phyloP scores from a whole-genome alignment of 257 asterid species.

The Gentiana dahurica region DNA sequence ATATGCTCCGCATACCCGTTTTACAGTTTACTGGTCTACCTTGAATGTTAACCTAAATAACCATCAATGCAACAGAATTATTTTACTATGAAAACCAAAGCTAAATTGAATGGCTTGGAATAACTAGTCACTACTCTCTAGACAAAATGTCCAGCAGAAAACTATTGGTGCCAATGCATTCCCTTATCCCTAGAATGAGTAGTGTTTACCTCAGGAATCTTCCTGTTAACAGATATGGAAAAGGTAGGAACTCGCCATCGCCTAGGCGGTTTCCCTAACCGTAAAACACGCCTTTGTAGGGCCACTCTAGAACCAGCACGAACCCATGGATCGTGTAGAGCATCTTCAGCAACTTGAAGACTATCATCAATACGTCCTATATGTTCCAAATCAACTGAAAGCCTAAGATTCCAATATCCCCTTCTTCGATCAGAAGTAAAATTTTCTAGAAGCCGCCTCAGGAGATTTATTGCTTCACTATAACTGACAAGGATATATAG shows the following conservation, averaged over 20 bases:
- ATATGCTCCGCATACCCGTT: conserved; percentile 66
- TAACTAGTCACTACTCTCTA: too few species aligned
- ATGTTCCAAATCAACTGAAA: conserved; percentile 87
- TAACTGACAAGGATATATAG: conserved; percentile 37
- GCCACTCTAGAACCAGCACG: conserved; percentile 89
- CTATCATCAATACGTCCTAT: conserved; percentile 69
- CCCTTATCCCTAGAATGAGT: not conserved
- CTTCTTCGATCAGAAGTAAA: conserved; percentile 69
- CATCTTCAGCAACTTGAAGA: conserved; percentile 75
- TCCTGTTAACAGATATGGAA: conserved; percentile 48
- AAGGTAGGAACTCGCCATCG: conserved; percentile 85
- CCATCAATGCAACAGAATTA: conserved; percentile 2
- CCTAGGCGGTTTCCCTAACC: conserved; percentile 95
- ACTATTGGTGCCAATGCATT: too few species aligned
- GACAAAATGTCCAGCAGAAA: too few species aligned
- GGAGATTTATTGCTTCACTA: conserved; percentile 57
- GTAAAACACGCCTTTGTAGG: conserved; percentile 66
- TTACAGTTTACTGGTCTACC: conserved; percentile 74
- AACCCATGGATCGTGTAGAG: conserved; percentile 78
- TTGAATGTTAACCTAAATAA: conserved; percentile 55
- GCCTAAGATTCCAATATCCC: conserved; percentile 89
- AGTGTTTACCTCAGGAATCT: conserved; percentile 61
- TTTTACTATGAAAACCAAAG: not conserved
- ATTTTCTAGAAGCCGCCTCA: conserved; percentile 46
- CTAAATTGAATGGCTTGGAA: not conserved